Conservation (phyloP, 2,329 filamentous ascomycete genomes). For the Xylariomycetidae sp. region DNA sequence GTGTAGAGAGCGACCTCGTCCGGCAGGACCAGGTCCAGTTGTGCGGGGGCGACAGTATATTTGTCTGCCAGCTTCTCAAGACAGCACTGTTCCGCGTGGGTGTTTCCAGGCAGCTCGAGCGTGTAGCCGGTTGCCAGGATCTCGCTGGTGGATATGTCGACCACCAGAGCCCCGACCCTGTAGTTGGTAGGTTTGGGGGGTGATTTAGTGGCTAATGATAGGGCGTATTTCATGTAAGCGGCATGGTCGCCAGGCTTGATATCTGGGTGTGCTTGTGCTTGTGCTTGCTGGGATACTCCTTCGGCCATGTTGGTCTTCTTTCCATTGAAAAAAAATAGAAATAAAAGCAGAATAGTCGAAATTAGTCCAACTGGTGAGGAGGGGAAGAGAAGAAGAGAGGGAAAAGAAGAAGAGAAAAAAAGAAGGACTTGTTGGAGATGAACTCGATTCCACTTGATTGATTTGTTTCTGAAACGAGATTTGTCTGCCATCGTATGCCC, state of each 20-base stretch:
- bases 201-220: conserved; percentile 72
- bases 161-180: conserved; percentile 86
- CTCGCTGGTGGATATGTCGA: conserved; percentile 50
- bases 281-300: conserved; percentile 1
- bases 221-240: conserved; percentile 61
- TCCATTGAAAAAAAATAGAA: no score
- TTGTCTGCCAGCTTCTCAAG: conserved; percentile 64
- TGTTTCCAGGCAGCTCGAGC: conserved; percentile 85
- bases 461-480: no score
- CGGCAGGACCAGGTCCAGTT: conserved; percentile 47
- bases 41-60: conserved; percentile 47
- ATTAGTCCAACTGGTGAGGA: no score
- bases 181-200: conserved; percentile 88
- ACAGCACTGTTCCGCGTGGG: conserved; percentile 93
- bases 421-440: no score
- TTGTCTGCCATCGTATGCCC: no score
- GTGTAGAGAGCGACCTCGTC: conserved; percentile 70
- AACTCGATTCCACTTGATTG: no score
- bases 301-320: conserved; percentile 19
- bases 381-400: no score
- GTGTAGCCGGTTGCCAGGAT: conserved; percentile 84
- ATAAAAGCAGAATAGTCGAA: no score
- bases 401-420: no score
- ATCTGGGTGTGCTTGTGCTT: no score
- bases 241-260: conserved; percentile 38